phyloP scores from a whole-genome alignment of 148 eudicot species.

The Rheum nobile region DNA sequence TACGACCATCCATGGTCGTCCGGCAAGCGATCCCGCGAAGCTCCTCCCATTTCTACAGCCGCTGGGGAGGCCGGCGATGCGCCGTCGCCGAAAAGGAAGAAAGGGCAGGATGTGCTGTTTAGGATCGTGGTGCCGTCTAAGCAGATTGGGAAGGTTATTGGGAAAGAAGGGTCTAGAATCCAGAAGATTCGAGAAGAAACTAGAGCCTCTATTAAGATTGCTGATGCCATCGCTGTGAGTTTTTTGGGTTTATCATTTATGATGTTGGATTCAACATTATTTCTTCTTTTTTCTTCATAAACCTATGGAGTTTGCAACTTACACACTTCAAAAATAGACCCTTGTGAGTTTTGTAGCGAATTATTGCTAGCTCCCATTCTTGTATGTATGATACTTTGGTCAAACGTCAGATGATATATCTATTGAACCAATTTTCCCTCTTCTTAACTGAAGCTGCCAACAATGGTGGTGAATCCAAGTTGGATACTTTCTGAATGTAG shows the following conservation, averaged over 20 bases:
- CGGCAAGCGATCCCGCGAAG: slow-evolving; percentile 48
- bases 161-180: slow-evolving; percentile 59
- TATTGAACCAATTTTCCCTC: neutral
- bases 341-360: neutral
- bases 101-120: slow-evolving; percentile 48
- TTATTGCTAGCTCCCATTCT: neutral
- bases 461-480: neutral
- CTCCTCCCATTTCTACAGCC: slow-evolving; percentile 3
- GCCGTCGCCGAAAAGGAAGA: slow-evolving; percentile 45
- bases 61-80: slow-evolving; percentile 17
- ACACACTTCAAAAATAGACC: neutral
- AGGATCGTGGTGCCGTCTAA: slow-evolving; percentile 73
- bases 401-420: neutral
- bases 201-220: slow-evolving; percentile 69
- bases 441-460: neutral
- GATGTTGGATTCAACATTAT: neutral
- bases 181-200: slow-evolving; percentile 75
- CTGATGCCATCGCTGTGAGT: slow-evolving; percentile 77
- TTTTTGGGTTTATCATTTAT: neutral
- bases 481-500: neutral
- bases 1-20: slow-evolving; percentile 14
- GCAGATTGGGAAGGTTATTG: slow-evolving; percentile 90
- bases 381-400: neutral
- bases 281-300: neutral
- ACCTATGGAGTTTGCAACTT: neutral